Conservation (phyloP, 78 protist genomes). For the Dictyostelium citrinum region DNA sequence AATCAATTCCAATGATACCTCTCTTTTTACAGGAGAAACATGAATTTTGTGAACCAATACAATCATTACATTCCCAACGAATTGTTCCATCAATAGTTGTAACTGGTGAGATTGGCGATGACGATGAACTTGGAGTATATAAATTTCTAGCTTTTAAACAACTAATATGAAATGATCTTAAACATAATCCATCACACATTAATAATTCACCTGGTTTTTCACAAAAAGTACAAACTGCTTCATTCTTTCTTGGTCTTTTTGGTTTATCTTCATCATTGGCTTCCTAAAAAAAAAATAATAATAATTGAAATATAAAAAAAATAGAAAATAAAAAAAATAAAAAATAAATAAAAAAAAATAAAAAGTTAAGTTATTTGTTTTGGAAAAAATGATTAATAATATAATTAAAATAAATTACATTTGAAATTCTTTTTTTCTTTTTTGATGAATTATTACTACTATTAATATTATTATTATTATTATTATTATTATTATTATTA, state of each 20-base stretch:
- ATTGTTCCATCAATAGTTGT: background rate
- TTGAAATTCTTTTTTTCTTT: background rate
- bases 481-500: background rate
- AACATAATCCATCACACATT: slow-evolving; percentile 71
- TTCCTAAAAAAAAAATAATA: background rate
- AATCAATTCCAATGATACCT: slow-evolving; percentile 43
- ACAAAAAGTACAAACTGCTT: slow-evolving; percentile 50
- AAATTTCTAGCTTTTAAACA: background rate
- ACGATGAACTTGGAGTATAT: background rate
- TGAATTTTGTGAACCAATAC: slow-evolving; percentile 1
- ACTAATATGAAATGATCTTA: slow-evolving; percentile 41
- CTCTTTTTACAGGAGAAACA: slow-evolving; percentile 58
- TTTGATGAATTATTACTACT: background rate
- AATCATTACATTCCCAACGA: slow-evolving; percentile 68
- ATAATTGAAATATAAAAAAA: too few relatives aligned
- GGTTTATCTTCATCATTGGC: slow-evolving; percentile 10
- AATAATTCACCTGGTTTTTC: slow-evolving; percentile 38
- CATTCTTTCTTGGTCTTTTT: slow-evolving; percentile 69
- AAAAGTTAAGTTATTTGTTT: too few relatives aligned
- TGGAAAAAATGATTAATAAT: too few relatives aligned
- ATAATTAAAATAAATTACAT: background rate
- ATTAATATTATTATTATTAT: background rate
- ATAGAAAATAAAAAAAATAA: background rate
- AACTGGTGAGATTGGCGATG: background rate
- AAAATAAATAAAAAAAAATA: background rate